phyloP scores from a whole-genome alignment of 1,139 yeast species.

The Tardiomyces blankii region DNA sequence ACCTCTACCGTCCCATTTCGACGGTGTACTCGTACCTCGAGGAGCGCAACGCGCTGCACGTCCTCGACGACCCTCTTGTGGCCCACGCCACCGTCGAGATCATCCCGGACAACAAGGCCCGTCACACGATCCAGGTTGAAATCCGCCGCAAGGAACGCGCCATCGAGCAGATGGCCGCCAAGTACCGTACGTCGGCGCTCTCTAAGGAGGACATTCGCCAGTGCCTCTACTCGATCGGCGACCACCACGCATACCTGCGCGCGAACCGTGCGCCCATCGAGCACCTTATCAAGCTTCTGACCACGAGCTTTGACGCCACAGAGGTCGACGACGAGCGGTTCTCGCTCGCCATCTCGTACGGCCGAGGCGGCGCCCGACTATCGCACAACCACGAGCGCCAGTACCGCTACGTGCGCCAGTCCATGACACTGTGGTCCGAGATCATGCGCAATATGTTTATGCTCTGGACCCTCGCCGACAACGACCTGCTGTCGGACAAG shows the following conservation, averaged over 20 bases:
- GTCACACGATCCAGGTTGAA: conserved; percentile 40
- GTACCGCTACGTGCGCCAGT: conserved; percentile 57
- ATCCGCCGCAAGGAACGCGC: conserved; percentile 53
- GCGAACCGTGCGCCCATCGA: conserved; percentile 55
- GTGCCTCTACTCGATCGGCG: conserved; percentile 61
- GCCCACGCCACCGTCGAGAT: conserved; percentile 56
- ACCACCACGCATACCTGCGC: conserved; percentile 58
- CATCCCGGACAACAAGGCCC: conserved; percentile 41
- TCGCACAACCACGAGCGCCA: conserved; percentile 62
- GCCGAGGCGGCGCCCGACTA: conserved; percentile 53
- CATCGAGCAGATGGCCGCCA: conserved; percentile 43
- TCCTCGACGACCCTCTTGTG: conserved; percentile 46
- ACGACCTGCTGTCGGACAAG: conserved; percentile 39
- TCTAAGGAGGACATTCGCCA: conserved; percentile 51
- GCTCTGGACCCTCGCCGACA: conserved; percentile 63
- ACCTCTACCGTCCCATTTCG: conserved; percentile 53
- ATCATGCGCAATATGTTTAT: conserved; percentile 65
- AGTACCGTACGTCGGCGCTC: conserved; percentile 22
- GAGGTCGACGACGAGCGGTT: conserved; percentile 27
- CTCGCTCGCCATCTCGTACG: conserved; percentile 51
- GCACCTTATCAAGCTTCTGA: conserved; percentile 45
- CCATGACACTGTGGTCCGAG: conserved; percentile 58
- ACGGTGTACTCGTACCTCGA: conserved; percentile 44
- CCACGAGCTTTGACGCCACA: conserved; percentile 33
- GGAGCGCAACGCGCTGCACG: conserved; percentile 29